These are phyloP conservation scores for Boletus patriciae DNA, from an alignment of 768 basidiomycete genomes.

Conservation along the genomic window DNA sequence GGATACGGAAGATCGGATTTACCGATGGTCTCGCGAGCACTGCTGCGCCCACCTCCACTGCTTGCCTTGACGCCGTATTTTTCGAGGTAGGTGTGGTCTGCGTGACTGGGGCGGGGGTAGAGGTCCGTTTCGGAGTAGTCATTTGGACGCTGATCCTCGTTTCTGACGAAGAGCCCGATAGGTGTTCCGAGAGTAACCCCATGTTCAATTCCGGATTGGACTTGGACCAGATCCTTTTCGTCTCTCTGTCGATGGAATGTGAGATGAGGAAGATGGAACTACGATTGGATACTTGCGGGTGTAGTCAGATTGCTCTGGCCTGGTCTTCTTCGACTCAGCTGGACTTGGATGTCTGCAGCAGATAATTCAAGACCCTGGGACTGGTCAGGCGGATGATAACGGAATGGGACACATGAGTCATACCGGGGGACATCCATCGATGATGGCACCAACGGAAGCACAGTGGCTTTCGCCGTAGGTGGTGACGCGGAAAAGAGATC, in stretches of 20 bases:
- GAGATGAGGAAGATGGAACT: neutral
- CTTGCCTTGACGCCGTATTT: slow-evolving; percentile 98
- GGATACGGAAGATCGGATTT: slow-evolving; percentile 13
- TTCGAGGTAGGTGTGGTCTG: slow-evolving; percentile 96
- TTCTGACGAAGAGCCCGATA: slow-evolving; percentile 93
- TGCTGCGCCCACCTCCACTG: slow-evolving; percentile 92
- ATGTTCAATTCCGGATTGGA: slow-evolving; percentile 93
- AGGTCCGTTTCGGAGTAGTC: slow-evolving; percentile 98
- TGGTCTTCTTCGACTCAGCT: slow-evolving; percentile 87
- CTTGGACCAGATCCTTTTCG: slow-evolving; percentile 90
- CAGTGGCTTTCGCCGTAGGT: slow-evolving; percentile 99
- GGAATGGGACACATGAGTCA: slow-evolving; percentile 25
- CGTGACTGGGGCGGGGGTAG: slow-evolving; percentile 96
- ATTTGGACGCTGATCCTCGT: slow-evolving; percentile 97
- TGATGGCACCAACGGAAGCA: slow-evolving; percentile 93
- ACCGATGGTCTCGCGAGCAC: slow-evolving; percentile 97
- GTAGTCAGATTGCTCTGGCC: slow-evolving; percentile 97
- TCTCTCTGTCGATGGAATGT: slow-evolving; percentile 63
- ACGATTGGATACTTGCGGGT: slow-evolving; percentile 57
- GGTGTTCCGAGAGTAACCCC: slow-evolving; percentile 97
- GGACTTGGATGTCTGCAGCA: slow-evolving; percentile 83
- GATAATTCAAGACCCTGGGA: slow-evolving; percentile 78
- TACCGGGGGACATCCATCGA: slow-evolving; percentile 97
- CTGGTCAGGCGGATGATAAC: slow-evolving; percentile 14
- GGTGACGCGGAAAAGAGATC: slow-evolving; percentile 87